These are phyloP conservation scores for Candida krabiensis DNA, from an alignment of 805 yeast species.

Conservation along the genomic window DNA sequence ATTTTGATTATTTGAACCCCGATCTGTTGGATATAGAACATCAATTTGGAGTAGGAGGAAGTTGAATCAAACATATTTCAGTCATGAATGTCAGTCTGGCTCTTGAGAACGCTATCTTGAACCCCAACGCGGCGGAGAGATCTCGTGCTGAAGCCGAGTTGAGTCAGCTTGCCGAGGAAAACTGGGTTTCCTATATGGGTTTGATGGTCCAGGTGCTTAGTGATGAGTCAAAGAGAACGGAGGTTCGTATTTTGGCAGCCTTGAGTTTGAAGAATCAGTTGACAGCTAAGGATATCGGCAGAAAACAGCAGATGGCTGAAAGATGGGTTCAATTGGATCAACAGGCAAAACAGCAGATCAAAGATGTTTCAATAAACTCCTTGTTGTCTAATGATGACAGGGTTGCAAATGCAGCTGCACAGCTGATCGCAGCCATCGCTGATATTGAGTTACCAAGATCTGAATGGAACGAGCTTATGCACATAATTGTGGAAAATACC, in stretches of 20 bases:
- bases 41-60: too few species aligned
- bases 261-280: constrained; percentile 84
- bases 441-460: constrained; percentile 85
- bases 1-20: too few species aligned
- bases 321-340: constrained; percentile 72
- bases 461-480: constrained; percentile 88
- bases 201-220: constrained; percentile 71
- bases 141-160: constrained; percentile 78
- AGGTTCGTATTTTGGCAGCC: constrained; percentile 91
- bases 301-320: constrained; percentile 56
- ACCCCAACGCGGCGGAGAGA: constrained; percentile 65
- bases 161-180: constrained; percentile 64
- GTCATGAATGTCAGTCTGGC: constrained; percentile 65
- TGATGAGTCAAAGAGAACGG: constrained; percentile 61
- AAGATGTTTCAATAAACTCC: constrained; percentile 60
- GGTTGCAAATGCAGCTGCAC: constrained; percentile 89
- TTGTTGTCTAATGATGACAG: constrained; percentile 66
- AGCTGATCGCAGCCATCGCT: constrained; percentile 95
- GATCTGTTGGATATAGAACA: too few species aligned
- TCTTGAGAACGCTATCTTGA: constrained; percentile 77
- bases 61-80: neutral
- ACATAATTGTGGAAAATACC: constrained; percentile 82
- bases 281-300: constrained; percentile 72
- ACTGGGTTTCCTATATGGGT: constrained; percentile 73
- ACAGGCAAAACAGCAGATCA: constrained; percentile 60